A percentile compares a stretch with the other conserved stretches of the same genome.
Evolutionary conservation across 1,139 yeast genomes (phyloP).

Genomic region (Taiozyma onychis): DNA sequence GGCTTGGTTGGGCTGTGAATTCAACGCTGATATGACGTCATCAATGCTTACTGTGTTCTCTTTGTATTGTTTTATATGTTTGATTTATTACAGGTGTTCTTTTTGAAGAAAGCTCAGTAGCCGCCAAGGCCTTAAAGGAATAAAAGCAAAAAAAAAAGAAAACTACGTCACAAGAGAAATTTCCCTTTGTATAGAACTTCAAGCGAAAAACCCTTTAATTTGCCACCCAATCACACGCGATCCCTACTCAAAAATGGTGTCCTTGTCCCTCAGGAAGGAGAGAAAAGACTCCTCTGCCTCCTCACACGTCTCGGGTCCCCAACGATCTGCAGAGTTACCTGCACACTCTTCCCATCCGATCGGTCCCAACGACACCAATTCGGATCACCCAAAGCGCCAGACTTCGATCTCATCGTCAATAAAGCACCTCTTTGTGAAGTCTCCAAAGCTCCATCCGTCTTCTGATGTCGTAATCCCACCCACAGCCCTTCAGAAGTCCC

Average conservation of each 20-base stretch:
- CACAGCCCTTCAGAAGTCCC: background rate
- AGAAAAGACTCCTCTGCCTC: background rate
- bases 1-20: constrained; percentile 25
- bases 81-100: too few relatives aligned
- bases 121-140: background rate
- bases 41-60: background rate
- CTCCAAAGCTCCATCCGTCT: constrained; percentile 2
- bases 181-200: background rate
- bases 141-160: background rate
- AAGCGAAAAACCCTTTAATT: background rate
- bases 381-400: background rate
- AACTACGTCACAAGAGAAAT: background rate
- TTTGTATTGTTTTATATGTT: background rate
- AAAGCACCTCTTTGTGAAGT: constrained; percentile 7
- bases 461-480: background rate
- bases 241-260: background rate
- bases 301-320: background rate
- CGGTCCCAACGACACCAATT: background rate
- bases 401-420: constrained; percentile 7
- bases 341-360: background rate
- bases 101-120: background rate
- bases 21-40: background rate
- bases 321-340: background rate
- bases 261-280: background rate
- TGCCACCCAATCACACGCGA: background rate